Evolutionary conservation across 1,139 yeast genomes (phyloP).

Genomic region (Magnusiomyces fungicola): DNA sequence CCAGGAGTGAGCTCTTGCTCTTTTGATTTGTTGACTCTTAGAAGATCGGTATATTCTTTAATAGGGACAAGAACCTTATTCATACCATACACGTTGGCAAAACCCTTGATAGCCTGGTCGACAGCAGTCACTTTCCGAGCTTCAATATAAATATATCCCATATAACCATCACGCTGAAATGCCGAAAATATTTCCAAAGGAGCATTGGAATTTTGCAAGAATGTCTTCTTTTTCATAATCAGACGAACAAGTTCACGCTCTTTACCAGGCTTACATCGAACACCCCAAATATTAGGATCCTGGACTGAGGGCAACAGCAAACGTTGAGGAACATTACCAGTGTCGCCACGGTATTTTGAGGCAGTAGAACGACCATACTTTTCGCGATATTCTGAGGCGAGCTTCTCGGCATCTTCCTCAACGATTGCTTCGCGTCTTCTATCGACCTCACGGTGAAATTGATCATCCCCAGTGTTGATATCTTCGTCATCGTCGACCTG

Average conservation of each 20-base stretch:
- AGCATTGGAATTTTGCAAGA: slow-evolving; percentile 52
- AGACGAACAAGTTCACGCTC: slow-evolving; percentile 88
- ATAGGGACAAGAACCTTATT: slow-evolving; percentile 85
- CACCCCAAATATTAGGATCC: slow-evolving; percentile 95
- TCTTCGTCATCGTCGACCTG: slow-evolving; percentile 52
- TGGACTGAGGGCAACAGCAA: slow-evolving; percentile 90
- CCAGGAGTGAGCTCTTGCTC: slow-evolving; percentile 90
- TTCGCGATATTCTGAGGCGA: slow-evolving; percentile 89
- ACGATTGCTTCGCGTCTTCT: slow-evolving; percentile 82
- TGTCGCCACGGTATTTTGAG: slow-evolving; percentile 80
- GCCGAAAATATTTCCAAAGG: slow-evolving; percentile 79
- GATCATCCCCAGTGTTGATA: slow-evolving; percentile 48
- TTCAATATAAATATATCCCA: slow-evolving; percentile 88
- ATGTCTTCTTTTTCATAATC: slow-evolving; percentile 67
- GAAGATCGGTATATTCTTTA: slow-evolving; percentile 86
- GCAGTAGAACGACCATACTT: slow-evolving; percentile 84
- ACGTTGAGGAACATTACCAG: slow-evolving; percentile 86
- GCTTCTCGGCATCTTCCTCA: slow-evolving; percentile 90
- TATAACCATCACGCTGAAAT: slow-evolving; percentile 88
- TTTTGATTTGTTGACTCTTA: slow-evolving; percentile 82
- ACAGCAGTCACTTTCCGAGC: slow-evolving; percentile 93
- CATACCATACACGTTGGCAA: slow-evolving; percentile 69
- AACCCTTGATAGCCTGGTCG: slow-evolving; percentile 77
- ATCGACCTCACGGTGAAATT: slow-evolving; percentile 87
- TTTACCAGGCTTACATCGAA: slow-evolving; percentile 86